These are phyloP conservation scores for Apophysomyces ossiformis DNA, from an alignment of 371 early-diverging fungal species.

Conservation along the genomic window DNA sequence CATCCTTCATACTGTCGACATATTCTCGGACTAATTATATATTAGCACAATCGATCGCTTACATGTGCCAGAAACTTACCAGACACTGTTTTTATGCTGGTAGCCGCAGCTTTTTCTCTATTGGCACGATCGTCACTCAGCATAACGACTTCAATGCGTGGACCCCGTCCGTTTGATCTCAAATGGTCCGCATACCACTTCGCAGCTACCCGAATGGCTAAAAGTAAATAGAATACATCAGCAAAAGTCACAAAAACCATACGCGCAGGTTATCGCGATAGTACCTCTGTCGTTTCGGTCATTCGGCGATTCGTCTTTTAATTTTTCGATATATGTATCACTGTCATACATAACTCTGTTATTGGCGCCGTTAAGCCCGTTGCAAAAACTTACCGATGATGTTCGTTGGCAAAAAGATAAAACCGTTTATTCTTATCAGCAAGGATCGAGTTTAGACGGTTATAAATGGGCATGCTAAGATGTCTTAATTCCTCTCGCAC, in stretches of 20 bases:
- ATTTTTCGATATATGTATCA: slow-evolving; percentile 84
- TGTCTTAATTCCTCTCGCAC: slow-evolving; percentile 91
- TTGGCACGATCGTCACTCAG: slow-evolving; percentile 91
- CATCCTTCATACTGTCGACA: slow-evolving; percentile 52
- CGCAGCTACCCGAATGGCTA: slow-evolving; percentile 85
- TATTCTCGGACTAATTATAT: slow-evolving; percentile 51
- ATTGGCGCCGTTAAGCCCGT: neutral
- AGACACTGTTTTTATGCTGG: slow-evolving; percentile 65
- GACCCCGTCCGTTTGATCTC: slow-evolving; percentile 25
- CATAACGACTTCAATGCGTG: slow-evolving; percentile 65
- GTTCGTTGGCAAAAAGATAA: slow-evolving; percentile 94
- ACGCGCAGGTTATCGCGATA: neutral
- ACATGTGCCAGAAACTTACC: slow-evolving; percentile 39
- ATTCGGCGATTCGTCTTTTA: slow-evolving; percentile 86
- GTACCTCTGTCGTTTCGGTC: slow-evolving; percentile 92
- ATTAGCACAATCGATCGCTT: neutral
- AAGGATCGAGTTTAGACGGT: slow-evolving; percentile 77
- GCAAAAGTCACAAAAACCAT: neutral
- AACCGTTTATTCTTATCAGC: slow-evolving; percentile 73
- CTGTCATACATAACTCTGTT: slow-evolving; percentile 33
- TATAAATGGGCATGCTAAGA: slow-evolving; percentile 77
- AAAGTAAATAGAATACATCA: neutral
- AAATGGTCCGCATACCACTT: slow-evolving; percentile 88
- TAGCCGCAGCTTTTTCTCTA: slow-evolving; percentile 69
- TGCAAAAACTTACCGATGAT: slow-evolving; percentile 62